These are phyloP conservation scores for Orbilia blumenaviensis DNA, from an alignment of 2,329 filamentous ascomycete species.

Conservation along the genomic window DNA sequence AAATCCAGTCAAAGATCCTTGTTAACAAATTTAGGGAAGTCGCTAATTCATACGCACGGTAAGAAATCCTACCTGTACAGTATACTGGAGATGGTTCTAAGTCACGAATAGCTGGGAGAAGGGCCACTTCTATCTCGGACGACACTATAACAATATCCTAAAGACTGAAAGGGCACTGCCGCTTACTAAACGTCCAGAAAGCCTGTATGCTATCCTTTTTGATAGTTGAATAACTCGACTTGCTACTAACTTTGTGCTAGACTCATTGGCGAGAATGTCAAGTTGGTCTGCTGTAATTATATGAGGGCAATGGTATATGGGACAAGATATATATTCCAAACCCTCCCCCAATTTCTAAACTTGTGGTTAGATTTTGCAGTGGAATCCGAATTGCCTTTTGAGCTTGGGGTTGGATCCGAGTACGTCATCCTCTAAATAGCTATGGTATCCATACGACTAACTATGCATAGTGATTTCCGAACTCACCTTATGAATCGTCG, in stretches of 20 bases:
- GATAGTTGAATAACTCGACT: background rate
- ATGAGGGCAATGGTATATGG: slow-evolving; percentile 85
- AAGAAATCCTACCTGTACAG: slow-evolving; percentile 60
- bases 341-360: slow-evolving; percentile 87
- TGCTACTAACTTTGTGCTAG: slow-evolving; percentile 60
- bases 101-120: slow-evolving; percentile 78
- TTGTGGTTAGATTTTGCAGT: slow-evolving; percentile 93
- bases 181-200: slow-evolving; percentile 77
- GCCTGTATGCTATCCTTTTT: slow-evolving; percentile 64
- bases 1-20: slow-evolving; percentile 83
- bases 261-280: slow-evolving; percentile 82
- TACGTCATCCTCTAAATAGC: slow-evolving; percentile 56
- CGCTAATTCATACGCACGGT: slow-evolving; percentile 66
- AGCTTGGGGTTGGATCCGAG: slow-evolving; percentile 65
- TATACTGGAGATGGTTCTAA: slow-evolving; percentile 57
- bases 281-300: slow-evolving; percentile 93
- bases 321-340: slow-evolving; percentile 96
- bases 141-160: slow-evolving; percentile 95
- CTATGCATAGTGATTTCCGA: slow-evolving; percentile 61
- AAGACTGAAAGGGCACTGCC: slow-evolving; percentile 85
- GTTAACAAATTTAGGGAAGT: slow-evolving; percentile 84
- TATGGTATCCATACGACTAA: slow-evolving; percentile 24
- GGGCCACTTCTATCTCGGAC: slow-evolving; percentile 94
- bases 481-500: slow-evolving; percentile 65
- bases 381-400: slow-evolving; percentile 71